Conservation (phyloP, 2,329 filamentous ascomycete species). For the Monosporascus ibericus region DNA sequence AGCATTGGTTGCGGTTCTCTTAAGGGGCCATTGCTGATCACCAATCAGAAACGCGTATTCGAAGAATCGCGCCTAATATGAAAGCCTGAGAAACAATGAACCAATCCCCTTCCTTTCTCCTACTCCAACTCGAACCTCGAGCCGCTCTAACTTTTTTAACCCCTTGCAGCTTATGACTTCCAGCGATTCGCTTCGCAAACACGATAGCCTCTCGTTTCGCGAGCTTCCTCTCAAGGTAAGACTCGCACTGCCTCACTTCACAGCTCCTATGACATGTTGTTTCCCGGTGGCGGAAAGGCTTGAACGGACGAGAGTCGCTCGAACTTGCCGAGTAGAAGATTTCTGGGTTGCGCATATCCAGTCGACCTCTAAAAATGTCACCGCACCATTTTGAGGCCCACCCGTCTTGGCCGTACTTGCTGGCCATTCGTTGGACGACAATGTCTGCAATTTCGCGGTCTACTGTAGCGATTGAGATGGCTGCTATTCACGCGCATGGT, state of each 20-base stretch:
- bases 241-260: constrained; percentile 25
- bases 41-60: constrained; percentile 17
- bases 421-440: constrained; percentile 22
- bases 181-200: constrained; percentile 20
- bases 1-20: no score
- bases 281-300: not conserved
- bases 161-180: not conserved
- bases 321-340: constrained; percentile 3
- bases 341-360: constrained; percentile 3
- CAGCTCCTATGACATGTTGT: constrained; percentile 1
- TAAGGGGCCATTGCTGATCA: no score
- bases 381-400: constrained; percentile 11
- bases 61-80: constrained; percentile 22
- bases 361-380: constrained; percentile 11
- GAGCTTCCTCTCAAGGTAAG: constrained; percentile 14
- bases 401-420: constrained; percentile 12
- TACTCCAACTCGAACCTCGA: constrained; percentile 23
- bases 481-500: constrained; percentile 1
- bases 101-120: constrained; percentile 14
- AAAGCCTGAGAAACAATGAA: constrained; percentile 6
- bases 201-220: constrained; percentile 26
- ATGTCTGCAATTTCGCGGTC: not conserved
- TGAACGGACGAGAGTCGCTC: not conserved
- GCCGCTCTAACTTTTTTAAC: constrained; percentile 10
- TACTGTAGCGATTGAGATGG: constrained; percentile 8